Evolutionary conservation across 2,329 filamentous ascomycete species (phyloP).

Genomic region (Colletotrichum limetticola): DNA sequence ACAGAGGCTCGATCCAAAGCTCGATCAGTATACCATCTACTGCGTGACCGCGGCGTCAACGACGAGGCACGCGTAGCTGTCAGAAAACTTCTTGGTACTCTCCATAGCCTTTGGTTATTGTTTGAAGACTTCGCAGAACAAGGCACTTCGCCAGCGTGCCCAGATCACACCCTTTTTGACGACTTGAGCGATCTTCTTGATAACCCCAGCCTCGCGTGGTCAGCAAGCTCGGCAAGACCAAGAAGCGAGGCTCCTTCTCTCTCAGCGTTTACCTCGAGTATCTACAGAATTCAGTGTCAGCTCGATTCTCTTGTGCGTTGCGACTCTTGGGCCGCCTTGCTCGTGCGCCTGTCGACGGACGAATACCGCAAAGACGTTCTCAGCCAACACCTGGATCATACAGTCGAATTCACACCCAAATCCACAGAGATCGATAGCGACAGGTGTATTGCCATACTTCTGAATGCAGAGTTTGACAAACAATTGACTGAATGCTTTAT

Average conservation of each 20-base stretch:
- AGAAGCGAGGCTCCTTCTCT: not conserved
- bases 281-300: not conserved
- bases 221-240: not conserved
- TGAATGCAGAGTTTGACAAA: not conserved
- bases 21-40: not conserved
- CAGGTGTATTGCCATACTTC: not conserved
- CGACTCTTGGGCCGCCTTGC: not conserved
- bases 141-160: not conserved
- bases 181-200: not conserved
- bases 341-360: not conserved
- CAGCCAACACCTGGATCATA: slow-evolving; percentile 27
- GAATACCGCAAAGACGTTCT: slow-evolving; percentile 1
- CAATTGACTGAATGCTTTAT: not conserved
- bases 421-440: not conserved
- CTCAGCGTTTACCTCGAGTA: not conserved
- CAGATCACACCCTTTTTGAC: not conserved
- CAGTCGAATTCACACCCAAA: no score
- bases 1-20: not conserved
- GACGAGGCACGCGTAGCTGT: not conserved
- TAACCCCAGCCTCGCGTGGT: not conserved
- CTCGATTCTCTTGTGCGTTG: not conserved
- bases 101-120: slow-evolving; percentile 10
- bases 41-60: not conserved
- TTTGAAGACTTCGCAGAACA: not conserved
- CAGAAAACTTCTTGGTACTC: not conserved